phyloP scores from a whole-genome alignment of 805 yeast genomes.

The Metschnikowia anglica region DNA sequence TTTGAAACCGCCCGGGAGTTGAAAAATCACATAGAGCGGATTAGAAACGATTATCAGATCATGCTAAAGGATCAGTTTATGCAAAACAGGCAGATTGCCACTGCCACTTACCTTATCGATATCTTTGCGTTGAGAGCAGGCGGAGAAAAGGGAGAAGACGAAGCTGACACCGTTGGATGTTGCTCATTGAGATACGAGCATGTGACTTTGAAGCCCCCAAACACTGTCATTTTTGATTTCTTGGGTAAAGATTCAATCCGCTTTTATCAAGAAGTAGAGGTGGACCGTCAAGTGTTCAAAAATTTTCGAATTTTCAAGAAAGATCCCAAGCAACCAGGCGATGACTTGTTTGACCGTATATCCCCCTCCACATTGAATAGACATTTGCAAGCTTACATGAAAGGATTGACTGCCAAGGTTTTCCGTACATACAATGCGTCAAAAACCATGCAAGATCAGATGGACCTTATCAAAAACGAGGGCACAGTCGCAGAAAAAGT shows the following conservation, averaged over 20 bases:
- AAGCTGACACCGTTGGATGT: slow-evolving; percentile 98
- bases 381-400: slow-evolving; percentile 85
- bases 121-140: slow-evolving; percentile 95
- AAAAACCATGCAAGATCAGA: slow-evolving; percentile 93
- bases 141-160: slow-evolving; percentile 95
- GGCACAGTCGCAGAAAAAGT: slow-evolving; percentile 89
- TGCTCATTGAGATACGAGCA: slow-evolving; percentile 92
- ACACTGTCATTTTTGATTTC: slow-evolving; percentile 83
- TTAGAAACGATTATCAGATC: slow-evolving; percentile 70
- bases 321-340: slow-evolving; percentile 87
- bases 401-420: slow-evolving; percentile 92
- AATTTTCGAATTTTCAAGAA: slow-evolving; percentile 84
- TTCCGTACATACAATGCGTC: slow-evolving; percentile 98
- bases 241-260: slow-evolving; percentile 94
- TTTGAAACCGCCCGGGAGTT: slow-evolving; percentile 91
- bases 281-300: slow-evolving; percentile 87
- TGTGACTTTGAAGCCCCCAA: slow-evolving; percentile 80
- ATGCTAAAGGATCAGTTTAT: slow-evolving; percentile 71
- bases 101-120: slow-evolving; percentile 90
- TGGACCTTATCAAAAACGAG: slow-evolving; percentile 78
- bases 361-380: slow-evolving; percentile 81
- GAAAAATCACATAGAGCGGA: slow-evolving; percentile 65
- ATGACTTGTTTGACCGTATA: slow-evolving; percentile 86
- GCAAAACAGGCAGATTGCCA: slow-evolving; percentile 89
- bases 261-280: slow-evolving; percentile 88